These are phyloP conservation scores for Trichosporon ovoides DNA, from an alignment of 1,284 basidiomycete genomes.

Conservation along the genomic window DNA sequence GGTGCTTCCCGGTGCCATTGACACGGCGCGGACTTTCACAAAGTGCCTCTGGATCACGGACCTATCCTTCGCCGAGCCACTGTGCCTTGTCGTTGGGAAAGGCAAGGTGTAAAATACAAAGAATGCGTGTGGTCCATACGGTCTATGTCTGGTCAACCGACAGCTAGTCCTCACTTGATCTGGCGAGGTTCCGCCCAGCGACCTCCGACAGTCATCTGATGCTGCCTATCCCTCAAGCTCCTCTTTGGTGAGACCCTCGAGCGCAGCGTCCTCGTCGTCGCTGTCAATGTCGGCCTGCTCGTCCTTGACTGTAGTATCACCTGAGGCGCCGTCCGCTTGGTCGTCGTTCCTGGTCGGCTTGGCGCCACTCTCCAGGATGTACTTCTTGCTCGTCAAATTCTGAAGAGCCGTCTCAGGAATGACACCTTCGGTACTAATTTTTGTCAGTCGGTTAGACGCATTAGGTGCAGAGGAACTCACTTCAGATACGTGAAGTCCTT, in stretches of 20 bases:
- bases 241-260: slow-evolving; percentile 58
- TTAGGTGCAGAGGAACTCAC: slow-evolving; percentile 24
- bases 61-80: too few species aligned
- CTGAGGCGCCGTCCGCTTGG: slow-evolving; percentile 58
- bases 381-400: slow-evolving; percentile 55
- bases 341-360: slow-evolving; percentile 30
- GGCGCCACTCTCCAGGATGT: slow-evolving; percentile 25
- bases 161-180: too few species aligned
- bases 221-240: slow-evolving; percentile 63
- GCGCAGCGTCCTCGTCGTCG: slow-evolving; percentile 51
- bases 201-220: background rate
- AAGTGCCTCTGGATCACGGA: too few species aligned
- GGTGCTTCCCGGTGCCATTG: too few species aligned
- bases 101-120: too few species aligned
- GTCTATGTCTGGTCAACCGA: too few species aligned
- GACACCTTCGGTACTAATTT: slow-evolving; percentile 59
- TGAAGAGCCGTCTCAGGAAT: slow-evolving; percentile 62
- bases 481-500: slow-evolving; percentile 36
- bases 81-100: too few species aligned
- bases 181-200: background rate
- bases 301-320: slow-evolving; percentile 57
- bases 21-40: too few species aligned
- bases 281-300: slow-evolving; percentile 53
- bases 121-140: too few species aligned
- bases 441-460: slow-evolving; percentile 32